Base-by-base conservation (phyloP, 2,329 filamentous ascomycete species). In the Sclerotiophoma versabilis region DNA sequence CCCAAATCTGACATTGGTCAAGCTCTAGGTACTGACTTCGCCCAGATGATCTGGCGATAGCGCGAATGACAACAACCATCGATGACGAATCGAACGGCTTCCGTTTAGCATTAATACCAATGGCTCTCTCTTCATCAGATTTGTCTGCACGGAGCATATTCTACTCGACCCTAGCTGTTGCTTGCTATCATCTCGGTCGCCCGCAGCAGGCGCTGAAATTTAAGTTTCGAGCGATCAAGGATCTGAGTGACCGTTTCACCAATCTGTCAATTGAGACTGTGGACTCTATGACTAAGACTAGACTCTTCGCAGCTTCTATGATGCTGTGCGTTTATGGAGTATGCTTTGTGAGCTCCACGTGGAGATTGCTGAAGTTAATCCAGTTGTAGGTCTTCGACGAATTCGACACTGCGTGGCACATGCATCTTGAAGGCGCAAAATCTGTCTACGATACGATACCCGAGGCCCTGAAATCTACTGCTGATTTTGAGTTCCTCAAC, bases 241-340 rank as follows among this genome's bases (percentile, higher is more conserved):
- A 72, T 9, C 60, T 82, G 15, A 76, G 69, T 17, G 71, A 72
- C 8, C 78, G 77, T 4, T 62, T 81, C 25, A 61, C 63, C 12
- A 61, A 57, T 19, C 5, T 45, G 9, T 32, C 45, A 19, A 25
- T 54, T 11, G 33, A 49, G 2, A 23, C 17, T 17, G 33, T 41
- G 14, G 69, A 70, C 37, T 66, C 65, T 4, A 55, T 61, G 11
- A 68, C 64, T 14, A 74, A 70, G 6, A 72, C 77, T 43, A 72
- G 71, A 7, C 78, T 80, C 52, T 70, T 81, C 44, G 78, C 79
- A 12, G 75, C 78, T 11, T 80, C 77, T 7, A 79, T 81, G 80
- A 81, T 82, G 79, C 72, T 81, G 6, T 81, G 79, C 46, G 79
- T 81, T 14, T 80, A 81, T 53, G 51, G 78, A 62, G 79, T 80